Evolutionary conservation across 768 basidiomycete species (phyloP), one percentile per base, ranked within the genome.

Genomic region (Termitomyces eurrhizus): DNA sequence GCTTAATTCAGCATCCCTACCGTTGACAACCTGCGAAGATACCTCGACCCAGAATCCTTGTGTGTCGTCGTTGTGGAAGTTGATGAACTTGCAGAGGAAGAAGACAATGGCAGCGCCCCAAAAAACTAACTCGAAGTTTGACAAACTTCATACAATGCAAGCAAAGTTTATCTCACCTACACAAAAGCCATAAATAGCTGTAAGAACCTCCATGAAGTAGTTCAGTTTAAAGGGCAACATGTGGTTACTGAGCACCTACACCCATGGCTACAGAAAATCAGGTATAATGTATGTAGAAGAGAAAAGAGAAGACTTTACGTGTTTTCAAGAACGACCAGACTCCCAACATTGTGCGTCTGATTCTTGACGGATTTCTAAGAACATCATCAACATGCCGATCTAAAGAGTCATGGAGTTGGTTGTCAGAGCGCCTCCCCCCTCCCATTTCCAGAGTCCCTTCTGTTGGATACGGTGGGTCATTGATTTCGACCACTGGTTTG

Each of bases 71-170:
- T 90, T 87, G 66, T 89, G 84, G 4, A 90, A 73, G 66, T 90
- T 85, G 70, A 93, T 92, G 49, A 85, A 78, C 68, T 82, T 84
- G 26, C 72, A 75, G 4, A 91, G 73, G 72, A 93, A 87, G 55
- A 93, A 72, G 14, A 93, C 89, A 62, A 95, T 86, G 4, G 87
- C 92, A 24, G 90, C 83, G 16, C 93, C 92, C 92, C 92, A 95
- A 67, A 95, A 93, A 0, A 88, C 92, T 83, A 5, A 6, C 21
- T 7, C 41, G 51, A 33, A 33, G 52, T 60, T 37, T 51, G 59
- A 46, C n/a, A 39, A 26, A 29, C 36, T 32, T 51, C 41, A 48
- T 51, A 29, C 39, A 32, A 51, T 44, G 5, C 11, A 21, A 24
- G 11, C 42, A 35, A 24, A 12, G 14, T n/a, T 45, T 29, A 49